A percentile compares a stretch with the other conserved stretches of the same genome.
Evolutionary conservation across 805 yeast species (phyloP).

Genomic region (Wickerhamomyces kurtzmanii): DNA sequence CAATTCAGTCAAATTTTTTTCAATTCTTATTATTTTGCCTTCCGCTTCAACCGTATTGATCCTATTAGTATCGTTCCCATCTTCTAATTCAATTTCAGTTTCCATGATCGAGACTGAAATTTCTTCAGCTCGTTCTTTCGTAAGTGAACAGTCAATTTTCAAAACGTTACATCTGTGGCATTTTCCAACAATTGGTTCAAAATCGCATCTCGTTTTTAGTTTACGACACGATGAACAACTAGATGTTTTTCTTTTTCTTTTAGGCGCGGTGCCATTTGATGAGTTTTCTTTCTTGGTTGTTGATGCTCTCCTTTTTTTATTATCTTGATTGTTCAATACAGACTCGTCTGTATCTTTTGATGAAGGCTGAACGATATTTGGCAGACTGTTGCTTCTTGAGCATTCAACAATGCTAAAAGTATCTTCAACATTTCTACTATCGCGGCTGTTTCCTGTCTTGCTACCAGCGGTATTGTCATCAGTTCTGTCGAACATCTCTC

Average conservation of each 20-base stretch:
- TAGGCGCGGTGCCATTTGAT: slow-evolving; percentile 7
- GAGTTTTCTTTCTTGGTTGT: slow-evolving; percentile 3
- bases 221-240: slow-evolving; percentile 44
- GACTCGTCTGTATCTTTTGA: neutral
- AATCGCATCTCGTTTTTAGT: slow-evolving; percentile 50
- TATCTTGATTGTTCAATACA: slow-evolving; percentile 8
- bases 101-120: slow-evolving; percentile 8
- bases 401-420: too few relatives aligned
- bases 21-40: slow-evolving; percentile 2
- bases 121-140: slow-evolving; percentile 19
- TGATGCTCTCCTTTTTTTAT: slow-evolving; percentile 11
- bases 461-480: neutral
- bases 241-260: slow-evolving; percentile 28
- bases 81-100: slow-evolving; percentile 3
- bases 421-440: too few relatives aligned
- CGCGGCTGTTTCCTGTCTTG: too few relatives aligned
- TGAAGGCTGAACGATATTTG: too few relatives aligned
- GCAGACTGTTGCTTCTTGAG: too few relatives aligned
- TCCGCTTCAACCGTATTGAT: slow-evolving; percentile 2
- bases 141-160: slow-evolving; percentile 36
- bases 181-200: slow-evolving; percentile 28
- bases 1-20: slow-evolving; percentile 12
- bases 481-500: neutral
- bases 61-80: slow-evolving; percentile 1
- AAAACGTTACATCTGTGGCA: slow-evolving; percentile 45